These are phyloP conservation scores for Brassica rapa DNA, from an alignment of 345 rosid genomes.

Conservation along the genomic window DNA sequence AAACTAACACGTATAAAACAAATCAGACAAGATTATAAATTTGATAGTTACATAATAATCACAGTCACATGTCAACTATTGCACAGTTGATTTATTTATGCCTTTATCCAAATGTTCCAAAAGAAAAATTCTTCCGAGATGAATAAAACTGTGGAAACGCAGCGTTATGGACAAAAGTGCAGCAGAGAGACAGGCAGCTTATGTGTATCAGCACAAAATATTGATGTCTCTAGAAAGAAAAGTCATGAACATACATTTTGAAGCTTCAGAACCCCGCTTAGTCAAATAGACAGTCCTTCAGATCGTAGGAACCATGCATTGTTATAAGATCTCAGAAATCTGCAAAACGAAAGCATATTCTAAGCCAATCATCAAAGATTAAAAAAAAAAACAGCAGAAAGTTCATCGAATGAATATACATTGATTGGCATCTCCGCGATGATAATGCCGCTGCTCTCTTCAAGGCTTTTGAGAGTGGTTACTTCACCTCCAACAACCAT, in stretches of 20 bases:
- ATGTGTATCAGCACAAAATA: not conserved
- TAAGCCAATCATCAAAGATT: conserved; percentile 6
- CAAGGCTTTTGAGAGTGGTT: conserved; percentile 68
- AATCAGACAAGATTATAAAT: not conserved
- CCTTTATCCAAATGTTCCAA: not conserved
- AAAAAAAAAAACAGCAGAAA: not conserved
- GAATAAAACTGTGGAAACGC: conserved; percentile 6
- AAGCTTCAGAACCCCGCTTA: not conserved
- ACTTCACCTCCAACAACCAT: conserved; percentile 97
- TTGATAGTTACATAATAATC: conserved; percentile 1
- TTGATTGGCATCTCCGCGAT: conserved; percentile 93
- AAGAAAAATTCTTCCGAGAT: not conserved
- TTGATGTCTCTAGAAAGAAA: not conserved
- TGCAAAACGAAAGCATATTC: conserved; percentile 43
- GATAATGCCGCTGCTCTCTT: conserved; percentile 66
- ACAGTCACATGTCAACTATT: not conserved
- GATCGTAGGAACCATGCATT: not conserved
- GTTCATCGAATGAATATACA: conserved; percentile 34
- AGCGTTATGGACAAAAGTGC: conserved; percentile 6
- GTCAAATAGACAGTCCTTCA: not conserved
- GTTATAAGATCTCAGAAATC: conserved; percentile 85
- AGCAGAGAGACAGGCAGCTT: conserved; percentile 6
- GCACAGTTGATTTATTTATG: not conserved
- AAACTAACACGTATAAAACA: conserved; percentile 7
- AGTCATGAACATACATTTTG: not conserved